Percentiles rank a stretch among this genome's conserved stretches.
Evolutionary conservation across 306 rosid species (phyloP).

Genomic region (Lithocarpus polystachyus): DNA sequence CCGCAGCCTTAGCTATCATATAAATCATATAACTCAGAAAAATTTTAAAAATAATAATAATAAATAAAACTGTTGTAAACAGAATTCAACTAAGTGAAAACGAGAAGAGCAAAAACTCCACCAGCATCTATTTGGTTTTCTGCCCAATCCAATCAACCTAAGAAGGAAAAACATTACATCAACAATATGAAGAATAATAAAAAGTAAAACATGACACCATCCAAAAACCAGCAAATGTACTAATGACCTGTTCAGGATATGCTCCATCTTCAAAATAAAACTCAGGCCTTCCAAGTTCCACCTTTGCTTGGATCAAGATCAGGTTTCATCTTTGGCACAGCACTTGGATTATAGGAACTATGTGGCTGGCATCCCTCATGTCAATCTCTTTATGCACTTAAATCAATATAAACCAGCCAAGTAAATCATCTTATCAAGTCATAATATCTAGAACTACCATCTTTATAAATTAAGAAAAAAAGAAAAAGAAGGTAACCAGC

Average conservation of each 20-base stretch:
- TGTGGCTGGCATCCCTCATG: conserved; percentile 56
- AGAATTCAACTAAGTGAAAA: conserved; percentile 6
- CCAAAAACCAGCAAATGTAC: background rate
- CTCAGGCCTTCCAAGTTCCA: conserved; percentile 57
- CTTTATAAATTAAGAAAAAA: too few species aligned
- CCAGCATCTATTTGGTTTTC: conserved; percentile 93
- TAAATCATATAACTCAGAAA: conserved; percentile 13
- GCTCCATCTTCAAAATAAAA: conserved; percentile 32
- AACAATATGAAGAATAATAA: background rate
- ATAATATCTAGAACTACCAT: too few species aligned
- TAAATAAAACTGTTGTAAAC: conserved; percentile 11
- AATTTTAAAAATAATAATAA: background rate
- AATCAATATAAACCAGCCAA: too few species aligned
- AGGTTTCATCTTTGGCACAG: conserved; percentile 71
- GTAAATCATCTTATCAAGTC: too few species aligned
- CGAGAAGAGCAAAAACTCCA: conserved; percentile 13
- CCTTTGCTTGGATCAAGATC: conserved; percentile 88
- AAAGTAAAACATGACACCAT: background rate
- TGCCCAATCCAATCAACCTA: conserved; percentile 98
- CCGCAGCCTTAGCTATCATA: conserved; percentile 75
- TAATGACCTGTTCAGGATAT: conserved; percentile 67
- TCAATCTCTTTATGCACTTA: conserved; percentile 20
- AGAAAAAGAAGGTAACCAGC: too few species aligned
- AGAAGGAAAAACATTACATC: conserved; percentile 13
- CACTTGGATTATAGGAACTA: conserved; percentile 78